A percentile compares a stretch with the other conserved stretches of the same genome.
These are phyloP conservation scores for Gossypium turneri DNA, from an alignment of 345 rosid species.

Conservation along the genomic window DNA sequence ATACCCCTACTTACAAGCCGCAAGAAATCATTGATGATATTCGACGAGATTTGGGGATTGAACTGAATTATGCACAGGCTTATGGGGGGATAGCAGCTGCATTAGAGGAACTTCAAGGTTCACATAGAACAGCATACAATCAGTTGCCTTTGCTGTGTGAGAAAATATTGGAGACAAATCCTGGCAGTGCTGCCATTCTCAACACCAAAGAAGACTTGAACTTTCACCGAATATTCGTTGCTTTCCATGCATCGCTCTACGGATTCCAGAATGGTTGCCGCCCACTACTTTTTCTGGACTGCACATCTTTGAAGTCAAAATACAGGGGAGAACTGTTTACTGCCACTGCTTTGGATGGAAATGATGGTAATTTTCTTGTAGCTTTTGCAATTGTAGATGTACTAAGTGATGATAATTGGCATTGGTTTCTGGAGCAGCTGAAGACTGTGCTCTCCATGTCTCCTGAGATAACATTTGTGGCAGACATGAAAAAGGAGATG, in stretches of 20 bases:
- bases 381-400: conserved; percentile 52
- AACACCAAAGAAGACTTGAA: conserved; percentile 35
- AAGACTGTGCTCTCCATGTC: conserved; percentile 35
- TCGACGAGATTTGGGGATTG: conserved; percentile 49
- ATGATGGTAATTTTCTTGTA: conserved; percentile 49
- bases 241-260: conserved; percentile 42
- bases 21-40: conserved; percentile 46
- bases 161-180: conserved; percentile 49
- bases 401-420: conserved; percentile 49
- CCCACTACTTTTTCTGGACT: conserved; percentile 52
- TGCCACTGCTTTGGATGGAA: conserved; percentile 60
- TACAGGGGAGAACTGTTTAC: conserved; percentile 38
- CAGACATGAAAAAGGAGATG: conserved; percentile 44
- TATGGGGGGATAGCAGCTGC: conserved; percentile 59
- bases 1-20: conserved; percentile 48
- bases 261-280: conserved; percentile 61
- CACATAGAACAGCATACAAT: conserved; percentile 43
- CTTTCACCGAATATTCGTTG: conserved; percentile 52
- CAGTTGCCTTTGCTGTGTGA: conserved; percentile 54
- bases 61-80: conserved; percentile 47
- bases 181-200: conserved; percentile 47
- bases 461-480: conserved; percentile 44
- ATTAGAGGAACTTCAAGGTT: conserved; percentile 50
- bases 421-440: conserved; percentile 56
- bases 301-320: conserved; percentile 40